Conservation (phyloP, 768 basidiomycete genomes). For the Suillus decipiens region DNA sequence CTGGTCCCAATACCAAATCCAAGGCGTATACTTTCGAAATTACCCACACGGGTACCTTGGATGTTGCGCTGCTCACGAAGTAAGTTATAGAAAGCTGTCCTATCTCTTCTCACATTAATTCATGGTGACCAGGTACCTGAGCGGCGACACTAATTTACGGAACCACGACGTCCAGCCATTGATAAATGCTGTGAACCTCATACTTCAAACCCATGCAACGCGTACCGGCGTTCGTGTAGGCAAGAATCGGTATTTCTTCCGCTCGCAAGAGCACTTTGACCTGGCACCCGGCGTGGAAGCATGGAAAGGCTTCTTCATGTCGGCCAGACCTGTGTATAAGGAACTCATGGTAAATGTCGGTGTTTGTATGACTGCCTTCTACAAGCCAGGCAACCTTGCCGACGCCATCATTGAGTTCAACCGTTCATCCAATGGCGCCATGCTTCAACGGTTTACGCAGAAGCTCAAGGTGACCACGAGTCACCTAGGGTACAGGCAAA, state of each 20-base stretch:
- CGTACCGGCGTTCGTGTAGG: conserved; percentile 49
- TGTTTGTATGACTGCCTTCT: conserved; percentile 55
- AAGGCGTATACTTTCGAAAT: conserved; percentile 43
- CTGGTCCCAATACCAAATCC: conserved; percentile 28
- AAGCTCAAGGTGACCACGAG: conserved; percentile 58
- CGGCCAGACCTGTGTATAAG: conserved; percentile 48
- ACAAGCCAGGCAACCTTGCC: conserved; percentile 62
- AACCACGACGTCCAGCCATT: conserved; percentile 44
- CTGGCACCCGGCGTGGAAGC: conserved; percentile 45
- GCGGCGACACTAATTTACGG: conserved; percentile 38
- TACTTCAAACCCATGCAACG: conserved; percentile 45
- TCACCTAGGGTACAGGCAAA: conserved; percentile 55
- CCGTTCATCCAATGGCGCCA: conserved; percentile 38
- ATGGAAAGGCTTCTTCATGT: conserved; percentile 52
- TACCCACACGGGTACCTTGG: conserved; percentile 31
- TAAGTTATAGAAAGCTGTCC: conserved; percentile 23
- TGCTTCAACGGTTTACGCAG: conserved; percentile 50
- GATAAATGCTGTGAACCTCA: conserved; percentile 47
- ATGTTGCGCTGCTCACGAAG: conserved; percentile 32
- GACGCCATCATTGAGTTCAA: conserved; percentile 55
- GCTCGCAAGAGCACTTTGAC: conserved; percentile 23
- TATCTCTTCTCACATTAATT: conserved; percentile 6
- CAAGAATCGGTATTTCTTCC: conserved; percentile 54
- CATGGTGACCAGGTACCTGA: conserved; percentile 36
- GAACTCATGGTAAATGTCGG: conserved; percentile 57